These are phyloP conservation scores for Lipomyces kockii DNA, from an alignment of 805 yeast genomes.

Conservation along the genomic window DNA sequence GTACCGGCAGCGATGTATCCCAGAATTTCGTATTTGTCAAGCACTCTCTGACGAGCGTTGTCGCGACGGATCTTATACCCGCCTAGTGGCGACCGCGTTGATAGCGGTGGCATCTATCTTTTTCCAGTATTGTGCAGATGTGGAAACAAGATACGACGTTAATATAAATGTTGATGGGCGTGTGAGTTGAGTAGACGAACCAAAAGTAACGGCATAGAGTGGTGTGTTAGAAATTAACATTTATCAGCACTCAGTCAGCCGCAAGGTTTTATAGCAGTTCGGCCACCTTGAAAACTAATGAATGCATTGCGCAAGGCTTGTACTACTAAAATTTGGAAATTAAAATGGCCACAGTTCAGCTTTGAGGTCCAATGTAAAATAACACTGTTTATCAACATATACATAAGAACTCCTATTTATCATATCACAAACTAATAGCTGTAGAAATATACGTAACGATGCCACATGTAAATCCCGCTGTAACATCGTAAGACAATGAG, in stretches of 20 bases:
- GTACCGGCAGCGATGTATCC: slow-evolving; percentile 99
- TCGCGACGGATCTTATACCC: slow-evolving; percentile 67
- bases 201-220: too few relatives aligned
- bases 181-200: too few relatives aligned
- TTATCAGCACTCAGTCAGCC: too few relatives aligned
- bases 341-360: too few relatives aligned
- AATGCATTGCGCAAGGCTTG: too few relatives aligned
- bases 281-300: too few relatives aligned
- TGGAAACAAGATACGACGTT: background rate
- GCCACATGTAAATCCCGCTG: background rate
- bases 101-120: slow-evolving; percentile 3
- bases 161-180: background rate
- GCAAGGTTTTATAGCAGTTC: too few relatives aligned
- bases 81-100: slow-evolving; percentile 45
- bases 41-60: slow-evolving; percentile 66
- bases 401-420: background rate
- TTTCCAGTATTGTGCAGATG: background rate
- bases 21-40: slow-evolving; percentile 82
- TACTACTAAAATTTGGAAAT: too few relatives aligned
- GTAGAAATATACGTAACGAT: background rate
- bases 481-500: background rate
- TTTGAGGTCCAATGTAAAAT: too few relatives aligned
- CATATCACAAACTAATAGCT: background rate
- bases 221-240: too few relatives aligned
- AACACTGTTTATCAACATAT: too few relatives aligned